Base-by-base conservation (phyloP, 2,329 filamentous ascomycete species). In the Talaromyces rugulosus region DNA sequence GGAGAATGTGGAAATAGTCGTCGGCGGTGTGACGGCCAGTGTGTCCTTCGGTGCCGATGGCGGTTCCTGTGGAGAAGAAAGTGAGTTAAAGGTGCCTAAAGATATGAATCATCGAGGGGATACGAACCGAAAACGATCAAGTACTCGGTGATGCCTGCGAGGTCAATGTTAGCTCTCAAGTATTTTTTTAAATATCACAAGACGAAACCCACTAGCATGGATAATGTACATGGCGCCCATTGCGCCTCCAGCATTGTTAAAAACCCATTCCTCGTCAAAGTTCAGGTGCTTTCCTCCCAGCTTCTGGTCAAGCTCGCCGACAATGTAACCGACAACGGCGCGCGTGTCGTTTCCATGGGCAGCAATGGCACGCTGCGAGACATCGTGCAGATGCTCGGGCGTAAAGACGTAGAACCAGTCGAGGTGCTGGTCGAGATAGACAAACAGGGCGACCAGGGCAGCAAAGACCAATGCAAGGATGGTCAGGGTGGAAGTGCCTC, bases 181-280 rank as follows among this genome's bases (percentile, higher is more conserved):
- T n/a, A 6, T 36, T 23, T 14, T 23, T 1, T 8, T 27, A 6
- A 23, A 14, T 11, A 36, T 11, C 6, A 28, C 11, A 33, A 23
- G 23, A 23, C 23, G 23, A 23, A 23, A 57, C 86, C 74, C 76
- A 89, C 89, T 93, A 63, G 91, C 90, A 74, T 96, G 92, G 70
- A 96, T 88, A 66, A 96, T 88, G 75, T 91, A 92, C 92, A 96
- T 95, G 71, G 85, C 90, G 61, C 92, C 92, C 92, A 96, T 96
- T 58, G 91, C 91, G 66, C 92, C 92, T 58, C 92, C 92, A 58
- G 91, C 91, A 72, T 96, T 96, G 82, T 96, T 96, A 71, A 96
- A 94, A 53, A 96, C 83, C 91, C 91, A 96, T 76, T 94, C 89
- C 78, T 94, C 86, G 63, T 89, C 80, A 60, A 85, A 73, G 78